Base-by-base conservation (phyloP, 805 yeast genomes). In the Alloascoidea africana region DNA sequence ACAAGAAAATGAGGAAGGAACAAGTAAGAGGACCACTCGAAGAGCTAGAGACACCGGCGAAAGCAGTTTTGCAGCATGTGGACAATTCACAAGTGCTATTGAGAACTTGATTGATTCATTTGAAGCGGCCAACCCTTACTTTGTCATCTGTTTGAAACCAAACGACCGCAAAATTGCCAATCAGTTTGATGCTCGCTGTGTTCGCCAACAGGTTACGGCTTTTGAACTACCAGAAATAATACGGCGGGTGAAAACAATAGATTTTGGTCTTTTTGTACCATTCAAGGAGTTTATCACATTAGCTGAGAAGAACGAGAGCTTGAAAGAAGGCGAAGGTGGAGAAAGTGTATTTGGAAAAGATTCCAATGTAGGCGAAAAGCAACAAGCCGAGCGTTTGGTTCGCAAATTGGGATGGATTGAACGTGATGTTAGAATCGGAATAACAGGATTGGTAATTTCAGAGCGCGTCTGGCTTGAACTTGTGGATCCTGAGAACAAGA, bases 111-210 rank as follows among this genome's bases (percentile, higher is more conserved):
- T 58, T 2, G 60, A 54, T 18, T 50, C 61, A 2, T 53, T 61
- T 42, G 61, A 57, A n/a, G 52, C 48, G 4, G 49, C 58, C 6
- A 59, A 60, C 36, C 54, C 63, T 2, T 60, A 60, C 46, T 60
- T 60, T 42, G 57, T 60, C 19, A 49, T 58, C 33, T 60, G 65
- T 39, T 42, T 60, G 33, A 60, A 60, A 42, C 65, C 66, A 4
- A 60, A 60, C 41, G 66, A 60, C 40, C 53, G 59, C 32, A 47
- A 55, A 4, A 44, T 59, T 5, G 44, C 56, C 4, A 50, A 54
- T 5, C 52, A 58, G n/a, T 48, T 62, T 38, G 66, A 60, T 39
- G 63, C 65, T 8, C 53, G 65, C 17, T 59, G 63, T 39, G 62
- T 60, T 5, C 50, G 64, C 13, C 63, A 60, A 42, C 66, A 60